Base-by-base conservation (phyloP, 2,329 filamentous ascomycete species). In the Colletotrichum ledebouriae region DNA sequence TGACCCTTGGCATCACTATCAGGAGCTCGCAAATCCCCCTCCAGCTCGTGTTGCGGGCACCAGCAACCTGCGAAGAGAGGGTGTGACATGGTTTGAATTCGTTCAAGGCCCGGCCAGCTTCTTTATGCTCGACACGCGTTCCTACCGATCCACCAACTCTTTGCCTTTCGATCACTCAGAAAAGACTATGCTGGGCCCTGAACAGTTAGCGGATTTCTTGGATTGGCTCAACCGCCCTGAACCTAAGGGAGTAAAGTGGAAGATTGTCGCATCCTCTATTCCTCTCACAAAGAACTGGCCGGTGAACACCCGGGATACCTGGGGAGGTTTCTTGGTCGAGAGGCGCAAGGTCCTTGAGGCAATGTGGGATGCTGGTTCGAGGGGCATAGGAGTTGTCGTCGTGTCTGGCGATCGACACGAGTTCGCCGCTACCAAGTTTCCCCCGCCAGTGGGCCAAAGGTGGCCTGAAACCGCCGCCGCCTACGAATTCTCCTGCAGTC, bases 211-310 rank as follows among this genome's bases (percentile, higher is more conserved):
- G 5, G 94, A 97, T 72, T 86, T 99, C 2, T 82, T 98, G 5
- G 84, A 85, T 4, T 99, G 92, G 86, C 85, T 99, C 20, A 83
- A 83, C 11, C 88, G 87, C 1, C 89, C 92, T 0, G 92, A 94
- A 71, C 91, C 92, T 0, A 82, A 83, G 34, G 93, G 94, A 1
- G 90, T 98, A 0, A 90, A 91, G 75, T 99, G 96, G 95, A 98
- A 98, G 82, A 90, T 99, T 73, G 84, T 99, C 58, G 90, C 94
- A 17, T 94, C 92, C 44, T 94, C 92, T 17, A 92, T 98, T 5
- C 96, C 96, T 0, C 97, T 99, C 77, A 98, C 96, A 6, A 97
- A 97, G 82, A 99, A 99, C 79, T 99, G 96, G 95, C 91, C 89
- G 25, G 88, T 97, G 71, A 95, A 96, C 71, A 89, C 89, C 2